Evolutionary conservation across 2,329 filamentous ascomycete species (phyloP).

Genomic region (Beauveria scarabaeidicola): DNA sequence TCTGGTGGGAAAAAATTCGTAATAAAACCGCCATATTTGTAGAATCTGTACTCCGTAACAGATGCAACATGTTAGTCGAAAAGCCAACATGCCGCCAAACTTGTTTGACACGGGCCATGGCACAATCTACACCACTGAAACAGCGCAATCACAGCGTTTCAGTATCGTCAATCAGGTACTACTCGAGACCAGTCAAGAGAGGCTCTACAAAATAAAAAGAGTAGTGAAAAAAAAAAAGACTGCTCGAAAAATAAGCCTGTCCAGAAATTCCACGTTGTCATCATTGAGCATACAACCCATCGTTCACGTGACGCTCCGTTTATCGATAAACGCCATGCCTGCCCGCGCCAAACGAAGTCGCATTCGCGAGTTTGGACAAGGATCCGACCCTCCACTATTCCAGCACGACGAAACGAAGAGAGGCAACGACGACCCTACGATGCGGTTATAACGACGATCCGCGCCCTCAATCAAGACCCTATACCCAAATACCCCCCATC

Average conservation of each 20-base stretch:
- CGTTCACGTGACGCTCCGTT: neutral
- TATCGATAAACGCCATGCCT: neutral
- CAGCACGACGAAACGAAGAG: neutral
- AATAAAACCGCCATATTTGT: too few species aligned
- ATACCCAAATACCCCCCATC: too few species aligned
- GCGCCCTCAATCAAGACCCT: neutral
- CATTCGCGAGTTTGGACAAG: neutral
- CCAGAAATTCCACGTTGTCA: neutral
- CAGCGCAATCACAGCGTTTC: too few species aligned
- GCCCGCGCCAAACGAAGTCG: neutral
- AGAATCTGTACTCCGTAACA: too few species aligned
- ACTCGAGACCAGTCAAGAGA: too few species aligned
- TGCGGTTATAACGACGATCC: slow-evolving; percentile 3
- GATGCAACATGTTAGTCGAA: too few species aligned
- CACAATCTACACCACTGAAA: too few species aligned
- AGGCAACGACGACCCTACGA: neutral
- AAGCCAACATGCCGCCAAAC: too few species aligned
- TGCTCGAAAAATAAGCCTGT: neutral
- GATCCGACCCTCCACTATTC: neutral
- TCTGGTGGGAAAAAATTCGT: too few species aligned
- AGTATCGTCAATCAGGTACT: too few species aligned
- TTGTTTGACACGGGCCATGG: too few species aligned
- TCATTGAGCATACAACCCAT: neutral
- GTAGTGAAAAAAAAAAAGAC: neutral
- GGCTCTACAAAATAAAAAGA: too few species aligned